Evolutionary conservation across 805 yeast species (phyloP).

Genomic region (Yarrowia yakushimensis): DNA sequence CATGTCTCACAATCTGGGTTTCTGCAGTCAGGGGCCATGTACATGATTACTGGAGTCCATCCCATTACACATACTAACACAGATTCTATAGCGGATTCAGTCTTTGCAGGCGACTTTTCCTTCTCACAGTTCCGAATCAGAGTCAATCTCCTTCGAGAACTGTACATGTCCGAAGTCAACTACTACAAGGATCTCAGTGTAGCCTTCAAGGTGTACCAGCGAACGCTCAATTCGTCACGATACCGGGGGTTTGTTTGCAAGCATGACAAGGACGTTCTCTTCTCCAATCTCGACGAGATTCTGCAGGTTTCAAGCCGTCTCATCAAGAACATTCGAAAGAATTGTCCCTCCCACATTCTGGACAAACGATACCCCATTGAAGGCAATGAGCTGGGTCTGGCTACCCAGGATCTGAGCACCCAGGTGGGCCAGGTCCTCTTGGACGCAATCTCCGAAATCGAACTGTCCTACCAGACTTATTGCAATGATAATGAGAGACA

Average conservation of each 20-base stretch:
- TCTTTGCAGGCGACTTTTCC: slow-evolving; percentile 1
- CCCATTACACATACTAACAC: not conserved
- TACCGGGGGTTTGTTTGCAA: slow-evolving; percentile 33
- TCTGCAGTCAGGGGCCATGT: not conserved
- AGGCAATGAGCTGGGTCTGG: slow-evolving; percentile 27
- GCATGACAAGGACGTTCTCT: slow-evolving; percentile 33
- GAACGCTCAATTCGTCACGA: slow-evolving; percentile 31
- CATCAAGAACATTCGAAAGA: slow-evolving; percentile 33
- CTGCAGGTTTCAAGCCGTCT: slow-evolving; percentile 36
- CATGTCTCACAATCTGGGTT: not conserved
- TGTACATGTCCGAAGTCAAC: slow-evolving; percentile 40
- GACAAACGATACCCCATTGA: slow-evolving; percentile 30
- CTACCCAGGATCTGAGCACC: slow-evolving; percentile 30
- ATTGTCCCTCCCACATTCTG: slow-evolving; percentile 36
- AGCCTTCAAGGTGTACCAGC: slow-evolving; percentile 36
- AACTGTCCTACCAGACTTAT: slow-evolving; percentile 37
- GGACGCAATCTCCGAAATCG: slow-evolving; percentile 36
- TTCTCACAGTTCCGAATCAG: slow-evolving; percentile 11
- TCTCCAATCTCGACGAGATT: slow-evolving; percentile 38
- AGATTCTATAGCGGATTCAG: not conserved
- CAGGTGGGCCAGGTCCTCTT: slow-evolving; percentile 37
- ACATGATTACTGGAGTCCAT: too few species aligned
- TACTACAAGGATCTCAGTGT: slow-evolving; percentile 41
- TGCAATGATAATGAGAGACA: slow-evolving; percentile 36
- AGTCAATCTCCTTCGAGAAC: slow-evolving; percentile 38